Base-by-base conservation (phyloP, 257 asterid species). In the Solanum dulcamara region DNA sequence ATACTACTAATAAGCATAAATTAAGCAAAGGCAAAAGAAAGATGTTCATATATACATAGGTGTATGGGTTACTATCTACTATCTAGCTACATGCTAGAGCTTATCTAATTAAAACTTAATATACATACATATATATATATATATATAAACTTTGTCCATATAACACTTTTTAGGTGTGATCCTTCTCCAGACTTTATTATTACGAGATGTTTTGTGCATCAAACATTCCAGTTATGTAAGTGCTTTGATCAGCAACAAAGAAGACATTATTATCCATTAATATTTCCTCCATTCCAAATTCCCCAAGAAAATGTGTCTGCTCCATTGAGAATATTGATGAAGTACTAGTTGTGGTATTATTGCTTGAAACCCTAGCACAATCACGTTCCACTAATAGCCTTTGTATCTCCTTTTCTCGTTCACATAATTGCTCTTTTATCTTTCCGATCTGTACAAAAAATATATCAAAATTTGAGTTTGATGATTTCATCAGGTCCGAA, bases 381-480 rank as follows among this genome's bases (percentile, higher is more conserved):
- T 7, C 81, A 83, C 10, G 86, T 4, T 48, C 81, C 80, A 88
- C 90, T 24, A 87, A 42, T 10, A 93, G 75, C 84, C 89, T 84
- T 5, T 90, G 97, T 35, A 89, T 89, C 85, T 90, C 93, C 57
- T 81, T 89, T 85, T 91, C 90, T 15, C 93, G 92, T 17, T 90
- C 92, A 1, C 51, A n/a, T 1, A 94, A 91, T 66, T 92, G 93
- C 35, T 92, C 93, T 80, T 89, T 89, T 24, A 94, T 85, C 90
- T 90, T 89, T 44, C 90, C 10, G 1, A 93, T 87, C 92, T 89
- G 68, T 5, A 77, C 13, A 22, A 17, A 7, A 32, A 71, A 24
- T 1, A 22, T 80, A 50, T 80, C 0, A 0, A 0, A 51, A 13
- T 28, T 42, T 10, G 10, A 50, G 24, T n/a, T n/a, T 57, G 66